Evolutionary conservation across 441 rosid species (phyloP).

Genomic region (Erodium moschatum): DNA sequence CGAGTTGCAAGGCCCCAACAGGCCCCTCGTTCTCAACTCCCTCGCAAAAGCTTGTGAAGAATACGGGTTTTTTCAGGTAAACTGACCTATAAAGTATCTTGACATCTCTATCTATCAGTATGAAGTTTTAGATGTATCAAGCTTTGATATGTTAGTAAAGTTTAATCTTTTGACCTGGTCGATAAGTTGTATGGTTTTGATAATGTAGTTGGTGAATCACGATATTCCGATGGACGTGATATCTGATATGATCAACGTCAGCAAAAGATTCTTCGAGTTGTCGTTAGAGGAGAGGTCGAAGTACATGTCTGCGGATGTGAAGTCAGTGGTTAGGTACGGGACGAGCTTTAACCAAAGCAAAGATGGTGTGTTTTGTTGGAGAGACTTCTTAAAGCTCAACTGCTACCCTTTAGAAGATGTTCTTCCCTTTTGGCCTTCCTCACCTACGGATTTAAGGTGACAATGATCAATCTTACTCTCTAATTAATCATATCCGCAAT

Average conservation of each 20-base stretch:
- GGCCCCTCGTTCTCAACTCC: constrained; percentile 40
- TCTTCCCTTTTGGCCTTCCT: constrained; percentile 71
- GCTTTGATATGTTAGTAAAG: neutral
- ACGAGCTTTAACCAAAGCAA: constrained; percentile 73
- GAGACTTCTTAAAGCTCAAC: constrained; percentile 67
- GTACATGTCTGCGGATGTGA: constrained; percentile 65
- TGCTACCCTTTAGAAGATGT: constrained; percentile 49
- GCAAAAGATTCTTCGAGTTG: constrained; percentile 23
- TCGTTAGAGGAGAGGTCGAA: constrained; percentile 48
- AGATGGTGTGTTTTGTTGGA: constrained; percentile 69
- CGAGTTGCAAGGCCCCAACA: constrained; percentile 43
- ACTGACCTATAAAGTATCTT: too few species aligned
- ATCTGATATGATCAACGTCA: constrained; percentile 40
- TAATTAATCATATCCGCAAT: too few species aligned
- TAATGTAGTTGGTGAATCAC: constrained; percentile 59
- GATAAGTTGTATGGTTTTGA: too few species aligned
- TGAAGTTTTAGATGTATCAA: too few species aligned
- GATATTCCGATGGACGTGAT: constrained; percentile 42
- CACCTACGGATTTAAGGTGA: constrained; percentile 62
- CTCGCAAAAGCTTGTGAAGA: constrained; percentile 51
- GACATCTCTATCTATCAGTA: too few species aligned
- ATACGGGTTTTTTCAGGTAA: constrained; percentile 73
- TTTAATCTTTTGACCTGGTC: too few species aligned
- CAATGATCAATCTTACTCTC: too few species aligned
- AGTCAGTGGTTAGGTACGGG: constrained; percentile 61